A percentile compares a stretch with the other conserved stretches of the same genome.
Conservation (phyloP, 139 green algal genomes). For the Picochlorum sp. region DNA sequence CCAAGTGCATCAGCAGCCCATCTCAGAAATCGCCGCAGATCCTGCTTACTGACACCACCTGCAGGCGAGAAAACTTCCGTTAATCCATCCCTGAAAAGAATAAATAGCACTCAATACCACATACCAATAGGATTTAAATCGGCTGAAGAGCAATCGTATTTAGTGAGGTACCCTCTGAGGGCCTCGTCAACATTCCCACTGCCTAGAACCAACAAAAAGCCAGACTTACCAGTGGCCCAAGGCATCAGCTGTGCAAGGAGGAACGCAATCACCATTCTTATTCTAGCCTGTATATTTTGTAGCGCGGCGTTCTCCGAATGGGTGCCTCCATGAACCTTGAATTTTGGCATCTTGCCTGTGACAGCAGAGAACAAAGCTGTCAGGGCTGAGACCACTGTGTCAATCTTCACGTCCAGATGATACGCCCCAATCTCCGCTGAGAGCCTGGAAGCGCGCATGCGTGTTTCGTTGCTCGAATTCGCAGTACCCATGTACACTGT, state of each 20-base stretch:
- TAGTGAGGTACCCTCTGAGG: conserved; percentile 76
- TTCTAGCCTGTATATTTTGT: conserved; percentile 87
- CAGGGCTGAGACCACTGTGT: conserved; percentile 57
- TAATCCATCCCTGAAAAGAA: background rate
- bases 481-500: conserved; percentile 91
- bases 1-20: conserved; percentile 73
- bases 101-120: conserved; percentile 2
- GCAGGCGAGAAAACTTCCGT: background rate
- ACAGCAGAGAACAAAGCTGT: conserved; percentile 67
- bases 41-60: conserved; percentile 67
- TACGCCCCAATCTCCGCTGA: conserved; percentile 63
- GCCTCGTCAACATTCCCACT: conserved; percentile 94
- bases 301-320: conserved; percentile 86
- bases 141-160: conserved; percentile 90
- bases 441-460: conserved; percentile 35
- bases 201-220: conserved; percentile 92
- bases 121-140: conserved; percentile 92
- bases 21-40: conserved; percentile 69
- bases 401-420: conserved; percentile 80
- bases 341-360: conserved; percentile 64
- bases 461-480: conserved; percentile 74
- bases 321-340: conserved; percentile 72
- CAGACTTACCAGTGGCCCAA: conserved; percentile 45
- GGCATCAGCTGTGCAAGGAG: conserved; percentile 75
- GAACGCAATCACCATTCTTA: conserved; percentile 96